Evolutionary conservation across 257 asterid species (phyloP), one percentile per base, ranked within the genome.

Genomic region (Scutellaria galericulata): DNA sequence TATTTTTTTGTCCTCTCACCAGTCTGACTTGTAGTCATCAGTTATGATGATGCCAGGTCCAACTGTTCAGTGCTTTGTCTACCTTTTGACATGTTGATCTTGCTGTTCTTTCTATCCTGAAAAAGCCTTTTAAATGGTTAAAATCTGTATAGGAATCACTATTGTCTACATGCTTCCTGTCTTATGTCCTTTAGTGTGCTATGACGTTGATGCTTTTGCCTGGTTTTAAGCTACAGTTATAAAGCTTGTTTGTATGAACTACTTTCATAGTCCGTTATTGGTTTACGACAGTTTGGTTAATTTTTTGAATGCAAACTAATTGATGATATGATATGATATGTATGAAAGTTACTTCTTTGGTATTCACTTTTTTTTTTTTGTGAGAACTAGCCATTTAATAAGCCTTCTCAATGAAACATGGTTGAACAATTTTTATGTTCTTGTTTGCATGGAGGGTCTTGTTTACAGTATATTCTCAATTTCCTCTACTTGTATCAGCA

Each of bases 401-500:
- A 55, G 12, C 10, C 42, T 18, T 5, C 24, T 6, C 3, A 31
- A 24, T 76, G 45, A 42, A 62, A 20, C 18, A 63, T 45, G 61
- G 40, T 44, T 42, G 52, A n/a, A n/a, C 56, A 55, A 35, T 46
- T 7, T 7, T 3, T 12, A 55, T 22, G 11, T 70, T 62, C 77
- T 53, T 55, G 57, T 54, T 62, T 41, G 18, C 35, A 65, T 64
- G 24, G 42, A 52, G 14, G 42, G 61, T 66, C 40, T 46, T 56
- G 51, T 58, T 39, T 75, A 37, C 40, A 11, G 58, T 59, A 14
- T 50, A 35, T 8, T 13, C 10, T 59, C 27, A 51, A 66, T 57
- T 50, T 51, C 54, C 7, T 40, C 40, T 46, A 48, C 73, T 62
- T 65, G 64, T 37, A 20, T 72, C 58, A 40, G 61, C 66, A 22